Base-by-base conservation (phyloP, 1,284 basidiomycete genomes). In the Austroboletus niveus region DNA sequence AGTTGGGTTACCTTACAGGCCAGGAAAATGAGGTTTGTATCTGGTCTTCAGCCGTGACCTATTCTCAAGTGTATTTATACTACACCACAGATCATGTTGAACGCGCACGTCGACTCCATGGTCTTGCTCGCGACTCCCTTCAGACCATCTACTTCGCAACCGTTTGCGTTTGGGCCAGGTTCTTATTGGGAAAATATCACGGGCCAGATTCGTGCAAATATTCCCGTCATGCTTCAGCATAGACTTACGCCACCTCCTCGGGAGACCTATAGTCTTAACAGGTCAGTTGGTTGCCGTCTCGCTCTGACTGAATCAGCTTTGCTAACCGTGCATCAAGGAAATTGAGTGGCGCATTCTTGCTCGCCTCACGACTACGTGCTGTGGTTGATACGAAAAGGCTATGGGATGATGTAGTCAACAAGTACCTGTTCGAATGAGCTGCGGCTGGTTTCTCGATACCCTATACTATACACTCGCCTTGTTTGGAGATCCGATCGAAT, bases 231-330 rank as follows among this genome's bases (percentile, higher is more conserved):
- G 94, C 78, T 99, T 49, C 75, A 83, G 59, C 80, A 98, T 64
- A 79, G 95, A 44, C 77, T 96, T 27, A 95, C 92, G 2, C 96
- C 96, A 0, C 96, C 96, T 2, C 96, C 96, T 0, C 75, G 82
- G 53, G 94, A 98, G 73, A 98, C 96, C 1, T 98, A 98, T 69
- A 93, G 89, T 66, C 73, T 98, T 48, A 99, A 99, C 69, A 75
- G 87, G 86, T 86, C 53, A 48, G 76, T 68, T 11, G 8, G 6
- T 10, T 10, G 1, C 22, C 4, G 7, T 14, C 1, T 51, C 8
- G 14, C 4, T 30, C 24, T 2, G 41, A 24, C 12, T 9, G 24
- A 34, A 15, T 38, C 11, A 22, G 42, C 32, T 30, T 27, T 45
- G 39, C 52, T 53, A 15, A 52, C n/a, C 22, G 30, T 8, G 3